Evolutionary conservation across 2,329 filamentous ascomycete species (phyloP).

Genomic region (Colletotrichum musicola): DNA sequence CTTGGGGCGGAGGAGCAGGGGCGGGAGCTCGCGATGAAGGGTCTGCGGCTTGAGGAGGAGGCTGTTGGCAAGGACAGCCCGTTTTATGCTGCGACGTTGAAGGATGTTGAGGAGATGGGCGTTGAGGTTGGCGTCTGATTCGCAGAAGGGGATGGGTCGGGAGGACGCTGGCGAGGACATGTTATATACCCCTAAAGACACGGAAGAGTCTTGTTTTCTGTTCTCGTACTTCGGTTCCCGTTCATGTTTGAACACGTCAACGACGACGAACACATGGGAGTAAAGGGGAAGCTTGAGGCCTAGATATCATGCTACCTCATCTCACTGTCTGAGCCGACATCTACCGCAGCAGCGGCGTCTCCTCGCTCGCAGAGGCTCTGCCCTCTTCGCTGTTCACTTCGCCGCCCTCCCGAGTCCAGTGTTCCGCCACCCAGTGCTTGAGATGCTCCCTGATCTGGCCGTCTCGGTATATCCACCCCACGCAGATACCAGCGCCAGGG

Average conservation of each 20-base stretch:
- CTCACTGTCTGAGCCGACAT: not conserved
- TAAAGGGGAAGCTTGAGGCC: not conserved
- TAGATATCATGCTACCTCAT: not conserved
- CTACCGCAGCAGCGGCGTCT: slow-evolving; percentile 49
- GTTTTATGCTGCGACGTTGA: slow-evolving; percentile 16
- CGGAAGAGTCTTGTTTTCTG: not conserved
- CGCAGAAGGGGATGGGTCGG: not conserved
- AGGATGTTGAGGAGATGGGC: slow-evolving; percentile 9
- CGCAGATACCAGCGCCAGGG: slow-evolving; percentile 53
- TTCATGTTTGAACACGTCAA: not conserved
- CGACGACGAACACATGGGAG: not conserved
- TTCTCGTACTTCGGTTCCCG: too few species aligned
- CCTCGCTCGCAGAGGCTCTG: slow-evolving; percentile 44
- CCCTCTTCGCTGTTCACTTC: slow-evolving; percentile 19
- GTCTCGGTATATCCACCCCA: slow-evolving; percentile 56
- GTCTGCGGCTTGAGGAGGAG: slow-evolving; percentile 27
- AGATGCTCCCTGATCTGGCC: slow-evolving; percentile 46
- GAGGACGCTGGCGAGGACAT: not conserved
- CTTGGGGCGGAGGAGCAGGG: not conserved
- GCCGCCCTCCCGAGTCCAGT: not conserved
- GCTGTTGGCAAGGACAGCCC: slow-evolving; percentile 35
- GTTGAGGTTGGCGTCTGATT: not conserved
- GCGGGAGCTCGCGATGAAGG: slow-evolving; percentile 13
- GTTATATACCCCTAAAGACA: too few species aligned
- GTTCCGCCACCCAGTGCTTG: slow-evolving; percentile 34